These are phyloP conservation scores for Penicillium pancosmium DNA, from an alignment of 495 filamentous ascomycete genomes.

Conservation along the genomic window DNA sequence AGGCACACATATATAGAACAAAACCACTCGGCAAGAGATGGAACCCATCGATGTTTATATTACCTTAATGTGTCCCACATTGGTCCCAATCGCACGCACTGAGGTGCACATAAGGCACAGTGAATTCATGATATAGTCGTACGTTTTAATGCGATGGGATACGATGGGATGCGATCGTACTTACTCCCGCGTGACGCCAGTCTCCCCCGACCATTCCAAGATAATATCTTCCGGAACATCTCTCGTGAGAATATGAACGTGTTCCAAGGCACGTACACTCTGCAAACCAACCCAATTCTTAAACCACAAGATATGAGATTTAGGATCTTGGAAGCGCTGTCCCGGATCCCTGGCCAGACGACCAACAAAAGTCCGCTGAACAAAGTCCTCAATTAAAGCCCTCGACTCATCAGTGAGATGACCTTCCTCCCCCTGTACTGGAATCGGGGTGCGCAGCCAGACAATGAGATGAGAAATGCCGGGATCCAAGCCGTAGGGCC, in stretches of 20 bases:
- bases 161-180: neutral
- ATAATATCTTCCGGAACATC: constrained; percentile 63
- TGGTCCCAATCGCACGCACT: no score
- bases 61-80: no score
- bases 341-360: constrained; percentile 46
- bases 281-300: constrained; percentile 93
- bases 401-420: constrained; percentile 73
- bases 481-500: constrained; percentile 79
- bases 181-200: neutral
- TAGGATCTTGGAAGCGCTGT: constrained; percentile 37
- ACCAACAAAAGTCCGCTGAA: constrained; percentile 66
- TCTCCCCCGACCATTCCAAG: constrained; percentile 60
- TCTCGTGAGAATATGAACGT: constrained; percentile 70
- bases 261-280: constrained; percentile 81
- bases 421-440: constrained; percentile 55
- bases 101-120: no score
- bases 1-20: no score
- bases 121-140: no score
- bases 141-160: no score
- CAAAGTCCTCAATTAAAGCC: constrained; percentile 63
- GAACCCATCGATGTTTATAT: no score
- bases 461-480: constrained; percentile 68
- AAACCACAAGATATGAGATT: constrained; percentile 79
- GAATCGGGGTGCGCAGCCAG: constrained; percentile 60
- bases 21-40: no score